phyloP scores from a whole-genome alignment of 345 rosid genomes.

The Eucalyptus urophylla region DNA sequence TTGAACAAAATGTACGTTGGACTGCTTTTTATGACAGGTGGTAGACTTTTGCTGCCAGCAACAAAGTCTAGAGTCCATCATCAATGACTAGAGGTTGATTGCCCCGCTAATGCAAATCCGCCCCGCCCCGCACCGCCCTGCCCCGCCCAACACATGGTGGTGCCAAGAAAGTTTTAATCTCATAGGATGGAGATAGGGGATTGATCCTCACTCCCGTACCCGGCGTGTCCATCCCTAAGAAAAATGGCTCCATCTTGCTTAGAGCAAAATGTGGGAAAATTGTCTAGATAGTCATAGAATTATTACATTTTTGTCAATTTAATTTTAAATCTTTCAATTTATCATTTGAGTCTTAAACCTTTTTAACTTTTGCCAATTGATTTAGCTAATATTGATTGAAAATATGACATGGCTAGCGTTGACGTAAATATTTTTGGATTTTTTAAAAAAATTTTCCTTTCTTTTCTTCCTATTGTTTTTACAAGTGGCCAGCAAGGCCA shows the following conservation, averaged over 20 bases:
- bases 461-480: neutral
- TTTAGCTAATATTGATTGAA: neutral
- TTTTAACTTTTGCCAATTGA: neutral
- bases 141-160: neutral
- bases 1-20: neutral
- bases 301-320: neutral
- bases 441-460: no score
- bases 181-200: neutral
- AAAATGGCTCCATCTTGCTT: neutral
- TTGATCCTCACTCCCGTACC: neutral
- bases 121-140: rapidly evolving
- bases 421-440: no score
- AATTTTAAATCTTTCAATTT: no score
- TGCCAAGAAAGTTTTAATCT: neutral
- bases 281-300: no score
- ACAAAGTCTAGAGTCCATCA: neutral
- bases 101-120: neutral
- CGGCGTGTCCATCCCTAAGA: neutral
- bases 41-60: neutral
- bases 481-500: neutral
- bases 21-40: neutral
- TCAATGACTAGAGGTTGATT: neutral
- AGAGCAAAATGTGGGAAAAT: no score
- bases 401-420: rapidly evolving
- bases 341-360: no score